Evolutionary conservation across 2,329 filamentous ascomycete species (phyloP), one percentile per base, ranked within the genome.

Genomic region (Ophiosphaerella narmari): DNA sequence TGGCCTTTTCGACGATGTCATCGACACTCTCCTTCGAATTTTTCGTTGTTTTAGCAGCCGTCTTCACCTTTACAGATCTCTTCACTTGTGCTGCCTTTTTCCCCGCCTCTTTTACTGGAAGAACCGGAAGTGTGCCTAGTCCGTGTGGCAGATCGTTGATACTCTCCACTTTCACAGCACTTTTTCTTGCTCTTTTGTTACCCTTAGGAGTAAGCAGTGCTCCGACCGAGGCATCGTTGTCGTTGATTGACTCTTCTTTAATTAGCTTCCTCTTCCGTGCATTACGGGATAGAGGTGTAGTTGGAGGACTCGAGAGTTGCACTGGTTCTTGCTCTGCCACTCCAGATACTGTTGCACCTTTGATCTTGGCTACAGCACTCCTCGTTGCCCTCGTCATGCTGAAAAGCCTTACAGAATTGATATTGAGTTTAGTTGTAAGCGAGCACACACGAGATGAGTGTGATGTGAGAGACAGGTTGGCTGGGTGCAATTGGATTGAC

Each of bases 101-200:
- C n/a, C 34, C 36, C 37, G 62, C 52, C 4, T 31, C 26, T 9
- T 63, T 54, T 0, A 43, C 9, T 11, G 57, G 40, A 1, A 62
- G 36, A 18, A 62, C 48, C 24, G 60, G 57, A 5, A 65, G 58
- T 18, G 54, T 53, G 9, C 80, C 82, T n/a, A 85, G 68, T 41
- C 82, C 84, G 66, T 85, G 82, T 13, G 82, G 82, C 33, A 85
- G 69, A 41, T 82, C 78, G 50, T 82, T 73, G 46, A 73, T 53
- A 23, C 77, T 70, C 55, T 72, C 65, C 45, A 75, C 71, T 39
- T 71, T 67, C 36, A 72, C 72, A n/a, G 66, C 50, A 26, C 63
- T 43, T 45, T 65, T 67, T 47, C 71, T 68, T 3, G 63, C 56
- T 16, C 76, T 70, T 55, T 78, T 80, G 12, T 56, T 60, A 39